Evolutionary conservation across 2,329 filamentous ascomycete genomes (phyloP).

Genomic region (Passalora sequoiae): DNA sequence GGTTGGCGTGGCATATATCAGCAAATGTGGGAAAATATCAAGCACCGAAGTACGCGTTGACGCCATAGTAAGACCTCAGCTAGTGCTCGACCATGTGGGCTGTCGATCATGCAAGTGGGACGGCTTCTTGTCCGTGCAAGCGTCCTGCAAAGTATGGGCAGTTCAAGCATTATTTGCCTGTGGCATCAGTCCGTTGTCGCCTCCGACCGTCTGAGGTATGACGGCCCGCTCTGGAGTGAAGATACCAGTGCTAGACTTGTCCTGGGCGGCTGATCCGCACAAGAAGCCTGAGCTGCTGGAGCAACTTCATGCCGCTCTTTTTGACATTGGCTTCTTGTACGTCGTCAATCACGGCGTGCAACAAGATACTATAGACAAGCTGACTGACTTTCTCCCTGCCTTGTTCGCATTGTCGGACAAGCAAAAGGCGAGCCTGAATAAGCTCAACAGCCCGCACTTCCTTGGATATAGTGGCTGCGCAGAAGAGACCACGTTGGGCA

Average conservation of each 20-base stretch:
- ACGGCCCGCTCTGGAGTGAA: too few relatives aligned
- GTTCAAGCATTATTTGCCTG: too few relatives aligned
- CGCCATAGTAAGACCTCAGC: too few relatives aligned
- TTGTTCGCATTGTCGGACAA: constrained; percentile 41
- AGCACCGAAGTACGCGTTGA: too few relatives aligned
- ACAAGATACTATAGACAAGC: constrained; percentile 31
- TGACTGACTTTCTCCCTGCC: constrained; percentile 40
- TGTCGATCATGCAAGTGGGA: too few relatives aligned
- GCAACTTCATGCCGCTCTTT: constrained; percentile 45
- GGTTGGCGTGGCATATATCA: too few relatives aligned
- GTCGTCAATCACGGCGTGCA: constrained; percentile 48
- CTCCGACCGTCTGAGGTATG: too few relatives aligned
- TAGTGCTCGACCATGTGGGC: too few relatives aligned
- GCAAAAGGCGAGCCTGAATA: constrained; percentile 40
- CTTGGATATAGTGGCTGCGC: constrained; percentile 55
- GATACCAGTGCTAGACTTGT: constrained; percentile 50
- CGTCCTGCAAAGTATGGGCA: too few relatives aligned
- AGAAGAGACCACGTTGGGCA: constrained; percentile 52
- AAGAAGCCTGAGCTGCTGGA: constrained; percentile 38
- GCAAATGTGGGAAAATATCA: too few relatives aligned
- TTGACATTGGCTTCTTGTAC: constrained; percentile 52
- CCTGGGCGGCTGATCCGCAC: constrained; percentile 36
- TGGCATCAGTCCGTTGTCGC: too few relatives aligned
- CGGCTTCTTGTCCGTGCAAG: too few relatives aligned
- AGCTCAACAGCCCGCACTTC: constrained; percentile 55